Evolutionary conservation across 1,139 yeast species (phyloP), one percentile per base, ranked within the genome.

Genomic region (Entelexis sorbosivorans): DNA sequence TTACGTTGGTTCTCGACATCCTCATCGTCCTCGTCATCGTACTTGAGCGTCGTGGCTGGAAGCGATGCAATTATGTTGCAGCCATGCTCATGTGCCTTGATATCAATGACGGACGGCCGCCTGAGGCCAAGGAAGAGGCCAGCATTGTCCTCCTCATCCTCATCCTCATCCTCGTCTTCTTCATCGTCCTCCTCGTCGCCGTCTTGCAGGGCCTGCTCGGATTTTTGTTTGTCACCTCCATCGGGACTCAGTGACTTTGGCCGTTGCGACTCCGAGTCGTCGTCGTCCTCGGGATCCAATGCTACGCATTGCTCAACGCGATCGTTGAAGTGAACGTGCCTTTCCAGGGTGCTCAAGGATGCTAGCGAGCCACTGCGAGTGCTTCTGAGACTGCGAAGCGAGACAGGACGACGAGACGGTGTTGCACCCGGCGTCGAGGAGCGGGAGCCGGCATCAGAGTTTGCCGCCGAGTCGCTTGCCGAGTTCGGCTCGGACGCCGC

Each of bases 281-380:
- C 19, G 22, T 29, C 19, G 8, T 42, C 45, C n/a, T 42, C 45
- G 8, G 45, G 36, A n/a, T 42, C 79, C 19, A 86, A 64, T 0
- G 94, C 87, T 54, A 84, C 78, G 66, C 97, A 89, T 67, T 91
- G 97, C 64, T 85, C 89, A 28, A 91, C 98, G 53, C 88, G 79
- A 63, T 87, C 94, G 63, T 83, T 89, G 68, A 91, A 91, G 68
- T 88, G 97, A 53, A 89, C 88, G 59, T 76, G 91, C 56, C 91
- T 74, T 32, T 57, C 60, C 19, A 49, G 50, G 10, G 31, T 9
- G 22, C 45, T 33, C 13, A 32, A 14, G 2, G 52, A 49, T 11
- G 48, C 33, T 13, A 35, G 40, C 16, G 56, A 52, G 22, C 51
- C 51, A 13, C 51, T 44, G 20, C 50, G 47, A 14, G 26, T 42